Base-by-base conservation (phyloP, 139 green algal genomes). In the Desmodesmus armatus region DNA sequence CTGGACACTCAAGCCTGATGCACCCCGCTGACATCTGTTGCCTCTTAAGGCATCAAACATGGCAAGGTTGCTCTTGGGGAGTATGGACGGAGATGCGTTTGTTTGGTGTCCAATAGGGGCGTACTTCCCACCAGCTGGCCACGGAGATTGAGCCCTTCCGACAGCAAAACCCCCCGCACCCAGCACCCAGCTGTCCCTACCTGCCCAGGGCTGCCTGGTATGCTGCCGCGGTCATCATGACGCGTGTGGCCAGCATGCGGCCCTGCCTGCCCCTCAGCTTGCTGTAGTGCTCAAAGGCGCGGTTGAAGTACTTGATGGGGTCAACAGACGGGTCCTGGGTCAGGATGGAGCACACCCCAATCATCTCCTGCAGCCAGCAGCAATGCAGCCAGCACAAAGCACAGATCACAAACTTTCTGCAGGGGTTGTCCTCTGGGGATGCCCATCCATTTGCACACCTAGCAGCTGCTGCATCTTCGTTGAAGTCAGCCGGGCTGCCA, bases 211-310 rank as follows among this genome's bases (percentile, higher is more conserved):
- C 82, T 49, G 70, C 71, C 29, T 77, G 82, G 41, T 82, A 87
- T 2, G 55, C 41, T 37, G 82, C 82, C 6, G 53, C 58, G 25
- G 40, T 23, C 77, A 92, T 35, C 51, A 88, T 79, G 37, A 82
- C 72, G n/a, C 91, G 88, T n/a, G 91, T 90, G 1, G 91, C 87
- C 53, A 94, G 88, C 87, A 93, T 90, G 70, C 90, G 88, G 0
- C 75, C 77, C 15, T 85, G 44, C 41, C 88, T 65, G 41, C 58
- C 83, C 1, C 39, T 23, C 29, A 80, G 66, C 40, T 82, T 84
- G 70, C 25, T 47, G 87, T 94, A 94, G 79, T 91, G 39, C 31
- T 92, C 91, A 51, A 89, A 90, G 0, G 91, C 88, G 31, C 91
- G 87, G 37, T 73, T 85, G 66, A 92, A 89, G 87, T 94, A 94